phyloP scores from a whole-genome alignment of 2,329 filamentous ascomycete species.

The Hypocreales sp. region DNA sequence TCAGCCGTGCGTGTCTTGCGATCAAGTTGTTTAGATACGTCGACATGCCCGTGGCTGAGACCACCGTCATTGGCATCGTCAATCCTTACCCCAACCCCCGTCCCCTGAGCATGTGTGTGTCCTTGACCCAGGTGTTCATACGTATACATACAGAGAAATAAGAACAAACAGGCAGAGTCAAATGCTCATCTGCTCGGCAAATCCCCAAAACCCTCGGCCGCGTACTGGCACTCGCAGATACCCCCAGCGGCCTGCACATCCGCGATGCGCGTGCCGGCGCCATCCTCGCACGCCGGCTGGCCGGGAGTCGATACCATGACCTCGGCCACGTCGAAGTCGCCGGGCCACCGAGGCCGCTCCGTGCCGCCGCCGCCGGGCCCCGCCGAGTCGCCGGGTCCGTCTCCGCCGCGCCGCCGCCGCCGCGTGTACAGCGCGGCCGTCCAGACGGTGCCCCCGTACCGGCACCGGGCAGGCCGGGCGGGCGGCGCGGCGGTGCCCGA shows the following conservation, averaged over 20 bases:
- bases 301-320: constrained; percentile 21
- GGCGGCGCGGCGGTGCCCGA: too few species aligned
- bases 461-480: constrained; percentile 35
- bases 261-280: constrained; percentile 18
- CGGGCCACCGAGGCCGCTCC: too few species aligned
- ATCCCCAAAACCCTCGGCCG: constrained; percentile 8
- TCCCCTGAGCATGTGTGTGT: too few species aligned
- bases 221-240: constrained; percentile 23
- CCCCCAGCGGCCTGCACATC: constrained; percentile 19
- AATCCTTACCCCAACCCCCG: too few species aligned
- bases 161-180: background rate
- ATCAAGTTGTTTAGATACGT: too few species aligned
- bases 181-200: background rate
- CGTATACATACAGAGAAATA: background rate
- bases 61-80: too few species aligned
- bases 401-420: too few species aligned
- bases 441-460: constrained; percentile 39
- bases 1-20: too few species aligned
- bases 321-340: constrained; percentile 39
- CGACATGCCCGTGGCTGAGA: too few species aligned
- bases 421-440: constrained; percentile 45
- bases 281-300: constrained; percentile 37
- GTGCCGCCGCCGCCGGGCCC: too few species aligned
- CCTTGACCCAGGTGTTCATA: too few species aligned
- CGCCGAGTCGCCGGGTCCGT: too few species aligned